phyloP scores from a whole-genome alignment of 2,329 filamentous ascomycete genomes.

The Metarhizium rileyi region DNA sequence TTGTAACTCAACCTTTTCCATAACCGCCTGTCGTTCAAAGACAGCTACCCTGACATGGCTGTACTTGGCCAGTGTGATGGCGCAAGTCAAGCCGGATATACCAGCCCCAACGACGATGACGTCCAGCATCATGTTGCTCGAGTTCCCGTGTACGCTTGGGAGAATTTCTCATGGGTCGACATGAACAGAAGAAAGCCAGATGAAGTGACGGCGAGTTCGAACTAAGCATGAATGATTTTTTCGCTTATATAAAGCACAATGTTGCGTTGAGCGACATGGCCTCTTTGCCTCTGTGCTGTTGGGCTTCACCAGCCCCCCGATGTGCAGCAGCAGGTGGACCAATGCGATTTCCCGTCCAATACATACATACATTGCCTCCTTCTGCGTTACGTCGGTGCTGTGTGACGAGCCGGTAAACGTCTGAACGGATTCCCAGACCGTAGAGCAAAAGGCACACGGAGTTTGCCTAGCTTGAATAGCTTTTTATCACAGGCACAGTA shows the following conservation, averaged over 20 bases:
- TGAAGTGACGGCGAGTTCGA: background rate
- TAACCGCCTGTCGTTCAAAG: slow-evolving; percentile 5
- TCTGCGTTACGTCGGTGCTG: background rate
- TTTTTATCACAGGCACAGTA: no score
- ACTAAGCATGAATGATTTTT: background rate
- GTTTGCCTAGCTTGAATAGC: no score
- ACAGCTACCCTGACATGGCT: slow-evolving; percentile 6
- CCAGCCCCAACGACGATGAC: slow-evolving; percentile 11
- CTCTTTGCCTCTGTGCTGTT: background rate
- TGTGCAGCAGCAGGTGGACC: background rate
- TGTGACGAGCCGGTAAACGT: background rate
- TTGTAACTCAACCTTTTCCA: slow-evolving; percentile 3
- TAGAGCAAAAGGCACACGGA: no score
- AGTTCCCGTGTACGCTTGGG: background rate
- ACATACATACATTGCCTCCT: background rate
- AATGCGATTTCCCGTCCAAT: background rate
- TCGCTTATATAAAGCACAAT: background rate
- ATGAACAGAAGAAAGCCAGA: background rate
- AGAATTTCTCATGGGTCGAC: background rate
- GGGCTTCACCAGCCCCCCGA: background rate
- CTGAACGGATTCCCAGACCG: no score
- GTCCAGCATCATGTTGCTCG: slow-evolving; percentile 2
- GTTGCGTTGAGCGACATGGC: background rate
- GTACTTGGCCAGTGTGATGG: slow-evolving; percentile 7
- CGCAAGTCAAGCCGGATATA: slow-evolving; percentile 9